Evolutionary conservation across 257 asterid genomes (phyloP), one percentile per base, ranked within the genome.

Genomic region (Avicennia marina): DNA sequence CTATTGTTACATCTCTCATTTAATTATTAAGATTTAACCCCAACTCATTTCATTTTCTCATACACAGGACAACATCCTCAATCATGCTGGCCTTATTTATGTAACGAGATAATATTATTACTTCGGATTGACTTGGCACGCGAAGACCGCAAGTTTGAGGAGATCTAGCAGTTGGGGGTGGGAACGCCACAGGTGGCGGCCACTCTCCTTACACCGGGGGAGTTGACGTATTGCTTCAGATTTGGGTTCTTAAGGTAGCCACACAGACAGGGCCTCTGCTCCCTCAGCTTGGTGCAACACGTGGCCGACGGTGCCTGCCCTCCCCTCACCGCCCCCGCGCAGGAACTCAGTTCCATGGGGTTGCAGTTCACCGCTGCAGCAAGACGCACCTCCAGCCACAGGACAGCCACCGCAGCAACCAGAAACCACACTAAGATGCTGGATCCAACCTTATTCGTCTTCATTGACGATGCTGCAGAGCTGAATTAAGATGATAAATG

Each of bases 211-310:
- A 73, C 70, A 8, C 39, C 58, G 4, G 82, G 82, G 1, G 75
- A 65, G 49, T 75, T 50, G 6, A 78, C 2, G 63, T 34, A 65
- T 0, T 24, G 58, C 48, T 8, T 12, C 29, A 54, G 45, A 0
- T 0, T 7, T 0, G 85, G 79, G 69, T 78, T 31, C 0, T 32
- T 55, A 2, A 65, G 0, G 70, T 78, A 75, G n/a, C 11, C 9
- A 43, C 85, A 78, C 58, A 54, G 50, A 57, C 85, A 78, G 2
- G 80, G 66, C 62, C 17, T 39, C 56, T 75, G 78, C 38, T 68
- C 77, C 64, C 48, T 65, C 26, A 78, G 60, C 62, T 66, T 66
- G 3, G 1, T 7, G 68, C 85, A 78, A 26, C 80, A 78, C 0
- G 4, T 36, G 0, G 17, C 0, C 12, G 82, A 53, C 11, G 82